Percentiles rank a stretch among this genome's conserved stretches.
Evolutionary conservation across 139 green algal genomes (phyloP).

Genomic region (Pleodorina starrii): DNA sequence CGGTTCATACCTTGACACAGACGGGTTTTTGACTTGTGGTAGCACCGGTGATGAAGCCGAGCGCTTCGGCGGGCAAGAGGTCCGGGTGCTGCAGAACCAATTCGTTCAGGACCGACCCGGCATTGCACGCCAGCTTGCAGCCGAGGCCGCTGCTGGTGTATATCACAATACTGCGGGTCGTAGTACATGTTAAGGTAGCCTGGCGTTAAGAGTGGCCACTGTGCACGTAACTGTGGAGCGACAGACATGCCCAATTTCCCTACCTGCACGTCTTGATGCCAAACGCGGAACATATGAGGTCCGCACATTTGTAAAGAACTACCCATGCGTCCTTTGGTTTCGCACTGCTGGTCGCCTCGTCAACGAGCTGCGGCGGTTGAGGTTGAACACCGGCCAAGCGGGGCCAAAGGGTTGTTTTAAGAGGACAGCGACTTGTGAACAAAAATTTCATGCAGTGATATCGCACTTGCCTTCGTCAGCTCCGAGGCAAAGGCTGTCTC

Average conservation of each 20-base stretch:
- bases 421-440: too few relatives aligned
- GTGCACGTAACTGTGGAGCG: too few relatives aligned
- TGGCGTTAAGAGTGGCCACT: too few relatives aligned
- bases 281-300: constrained; percentile 19
- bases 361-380: constrained; percentile 36
- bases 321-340: constrained; percentile 45
- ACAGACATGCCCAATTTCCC: too few relatives aligned
- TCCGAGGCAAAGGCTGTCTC: not conserved
- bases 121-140: constrained; percentile 38
- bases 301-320: not conserved
- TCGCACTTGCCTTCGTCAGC: constrained; percentile 7
- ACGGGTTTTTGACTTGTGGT: not conserved
- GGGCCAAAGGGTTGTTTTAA: too few relatives aligned
- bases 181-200: too few relatives aligned
- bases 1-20: constrained; percentile 19
- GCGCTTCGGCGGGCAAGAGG: constrained; percentile 1
- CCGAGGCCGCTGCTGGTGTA: not conserved
- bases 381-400: not conserved
- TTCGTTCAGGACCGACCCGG: constrained; percentile 5
- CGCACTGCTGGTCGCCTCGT: not conserved
- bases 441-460: too few relatives aligned
- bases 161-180: constrained; percentile 33
- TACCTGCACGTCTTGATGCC: constrained; percentile 38
- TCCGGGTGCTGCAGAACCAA: constrained; percentile 21
- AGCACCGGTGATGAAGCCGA: not conserved